Conservation (phyloP, 83 land plant species). For the Isoetes engelmannii region DNA sequence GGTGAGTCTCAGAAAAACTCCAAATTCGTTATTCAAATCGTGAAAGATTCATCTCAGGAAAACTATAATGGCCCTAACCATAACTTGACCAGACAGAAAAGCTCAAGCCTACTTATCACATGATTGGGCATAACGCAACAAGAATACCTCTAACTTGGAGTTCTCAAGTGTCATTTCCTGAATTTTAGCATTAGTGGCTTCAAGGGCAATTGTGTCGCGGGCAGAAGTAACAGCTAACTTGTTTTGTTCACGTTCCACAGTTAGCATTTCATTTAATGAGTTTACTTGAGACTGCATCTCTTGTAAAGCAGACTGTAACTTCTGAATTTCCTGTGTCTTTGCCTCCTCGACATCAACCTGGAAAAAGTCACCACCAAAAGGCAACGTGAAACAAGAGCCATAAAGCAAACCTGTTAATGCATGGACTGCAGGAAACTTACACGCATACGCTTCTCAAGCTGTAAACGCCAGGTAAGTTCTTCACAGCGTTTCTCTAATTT, state of each 20-base stretch:
- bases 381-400: not conserved
- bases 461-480: slow-evolving; percentile 81
- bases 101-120: too few species aligned
- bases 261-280: slow-evolving; percentile 44
- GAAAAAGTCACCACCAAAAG: slow-evolving; percentile 4
- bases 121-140: not conserved
- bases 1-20: too few species aligned
- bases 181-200: slow-evolving; percentile 52
- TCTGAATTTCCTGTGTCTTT: slow-evolving; percentile 70
- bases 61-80: too few species aligned
- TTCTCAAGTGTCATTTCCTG: slow-evolving; percentile 49
- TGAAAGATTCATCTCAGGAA: too few species aligned
- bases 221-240: slow-evolving; percentile 79
- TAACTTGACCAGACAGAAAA: too few species aligned
- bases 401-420: not conserved
- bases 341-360: slow-evolving; percentile 82
- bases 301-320: slow-evolving; percentile 51
- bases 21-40: too few species aligned
- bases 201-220: slow-evolving; percentile 63
- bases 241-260: slow-evolving; percentile 60
- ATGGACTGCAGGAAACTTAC: slow-evolving; percentile 31
- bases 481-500: slow-evolving; percentile 93
- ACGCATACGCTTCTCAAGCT: slow-evolving; percentile 76
- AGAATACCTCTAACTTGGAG: slow-evolving; percentile 54
- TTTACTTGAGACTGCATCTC: slow-evolving; percentile 50